Percentiles rank a stretch among this genome's conserved stretches.
These are phyloP conservation scores for Exophiala alcalophila DNA, from an alignment of 2,329 filamentous ascomycete genomes.

Conservation along the genomic window DNA sequence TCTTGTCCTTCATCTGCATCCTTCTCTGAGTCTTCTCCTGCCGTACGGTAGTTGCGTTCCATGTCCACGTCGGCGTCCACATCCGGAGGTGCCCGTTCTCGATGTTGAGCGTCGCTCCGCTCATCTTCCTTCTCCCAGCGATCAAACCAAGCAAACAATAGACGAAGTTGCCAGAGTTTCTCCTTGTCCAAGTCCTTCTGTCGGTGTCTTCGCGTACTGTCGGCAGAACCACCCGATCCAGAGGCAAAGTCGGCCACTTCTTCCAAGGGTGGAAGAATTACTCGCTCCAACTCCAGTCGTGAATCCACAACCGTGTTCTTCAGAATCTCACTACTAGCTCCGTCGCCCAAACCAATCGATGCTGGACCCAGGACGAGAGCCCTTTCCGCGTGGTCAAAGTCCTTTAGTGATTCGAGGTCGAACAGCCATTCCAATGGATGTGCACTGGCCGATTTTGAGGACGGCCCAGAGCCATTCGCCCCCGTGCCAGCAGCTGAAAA, in stretches of 20 bases:
- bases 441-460: slow-evolving; percentile 27
- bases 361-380: slow-evolving; percentile 55
- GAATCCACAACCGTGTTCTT: slow-evolving; percentile 66
- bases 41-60: background rate
- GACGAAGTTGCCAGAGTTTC: slow-evolving; percentile 58
- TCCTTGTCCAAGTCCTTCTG: slow-evolving; percentile 52
- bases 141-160: slow-evolving; percentile 68
- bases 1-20: slow-evolving; percentile 10
- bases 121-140: slow-evolving; percentile 37
- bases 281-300: slow-evolving; percentile 62
- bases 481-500: too few relatives aligned
- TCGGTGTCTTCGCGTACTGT: too few relatives aligned
- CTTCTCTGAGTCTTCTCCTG: background rate
- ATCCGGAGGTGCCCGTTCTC: background rate
- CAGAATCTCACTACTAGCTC: slow-evolving; percentile 48
- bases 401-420: slow-evolving; percentile 53
- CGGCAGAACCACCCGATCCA: too few relatives aligned
- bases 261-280: slow-evolving; percentile 28
- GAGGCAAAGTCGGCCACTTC: too few relatives aligned
- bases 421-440: slow-evolving; percentile 73
- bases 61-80: too few relatives aligned
- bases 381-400: slow-evolving; percentile 64
- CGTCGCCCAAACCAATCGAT: slow-evolving; percentile 40
- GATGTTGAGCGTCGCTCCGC: slow-evolving; percentile 29
- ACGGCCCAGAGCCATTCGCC: too few relatives aligned